These are phyloP conservation scores for Ascochyta koolunga DNA, from an alignment of 2,329 filamentous ascomycete species.

Conservation along the genomic window DNA sequence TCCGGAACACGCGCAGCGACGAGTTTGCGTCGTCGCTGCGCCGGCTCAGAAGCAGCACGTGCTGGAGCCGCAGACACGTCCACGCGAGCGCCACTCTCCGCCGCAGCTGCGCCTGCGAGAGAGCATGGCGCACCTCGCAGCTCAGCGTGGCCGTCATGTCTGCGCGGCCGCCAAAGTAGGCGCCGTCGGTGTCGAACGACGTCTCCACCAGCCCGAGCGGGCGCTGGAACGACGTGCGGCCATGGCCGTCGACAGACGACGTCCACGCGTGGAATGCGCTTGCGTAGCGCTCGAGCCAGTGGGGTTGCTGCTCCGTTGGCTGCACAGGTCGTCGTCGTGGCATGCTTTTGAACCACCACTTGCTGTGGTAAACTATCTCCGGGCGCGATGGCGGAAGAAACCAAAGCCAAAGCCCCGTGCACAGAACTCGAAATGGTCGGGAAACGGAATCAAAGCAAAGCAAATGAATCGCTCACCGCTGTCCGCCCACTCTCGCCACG, in stretches of 20 bases:
- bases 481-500: no score
- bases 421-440: no score
- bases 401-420: no score
- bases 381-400: no score
- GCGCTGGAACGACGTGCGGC: slow-evolving; percentile 38
- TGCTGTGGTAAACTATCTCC: no score
- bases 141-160: slow-evolving; percentile 51
- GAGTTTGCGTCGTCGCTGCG: slow-evolving; percentile 28
- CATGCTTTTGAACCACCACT: no score
- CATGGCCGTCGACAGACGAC: background rate
- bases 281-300: slow-evolving; percentile 52
- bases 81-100: slow-evolving; percentile 49
- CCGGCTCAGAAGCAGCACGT: slow-evolving; percentile 48
- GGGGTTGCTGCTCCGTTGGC: slow-evolving; percentile 3
- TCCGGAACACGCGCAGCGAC: slow-evolving; percentile 38
- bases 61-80: slow-evolving; percentile 47
- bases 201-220: slow-evolving; percentile 53
- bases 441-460: no score
- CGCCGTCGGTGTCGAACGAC: slow-evolving; percentile 54
- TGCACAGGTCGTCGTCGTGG: no score
- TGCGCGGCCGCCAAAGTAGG: slow-evolving; percentile 53
- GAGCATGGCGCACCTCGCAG: slow-evolving; percentile 41
- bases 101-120: slow-evolving; percentile 40
- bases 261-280: slow-evolving; percentile 47
- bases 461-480: no score